Evolutionary conservation across 179 eudicot genomes (phyloP).

Genomic region (Amaranthus tricolor): DNA sequence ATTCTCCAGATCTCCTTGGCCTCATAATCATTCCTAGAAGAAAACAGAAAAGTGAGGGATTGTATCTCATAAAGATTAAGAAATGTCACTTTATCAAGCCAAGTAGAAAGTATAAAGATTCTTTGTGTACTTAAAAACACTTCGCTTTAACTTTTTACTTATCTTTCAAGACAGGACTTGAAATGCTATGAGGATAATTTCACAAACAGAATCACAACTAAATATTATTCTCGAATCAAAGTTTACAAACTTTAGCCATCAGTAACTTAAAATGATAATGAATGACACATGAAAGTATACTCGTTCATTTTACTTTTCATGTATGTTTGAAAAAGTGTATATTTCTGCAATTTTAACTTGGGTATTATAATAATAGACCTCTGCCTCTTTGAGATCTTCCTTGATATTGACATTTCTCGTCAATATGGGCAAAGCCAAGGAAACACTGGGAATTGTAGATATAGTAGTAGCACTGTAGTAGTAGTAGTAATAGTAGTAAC

Average conservation of each 20-base stretch:
- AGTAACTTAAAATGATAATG: not conserved
- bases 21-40: slow-evolving; percentile 21
- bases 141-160: not conserved
- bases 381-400: too few species aligned
- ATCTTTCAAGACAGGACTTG: not conserved
- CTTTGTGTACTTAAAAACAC: not conserved
- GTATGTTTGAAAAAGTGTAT: not conserved
- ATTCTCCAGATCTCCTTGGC: slow-evolving; percentile 10
- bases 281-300: not conserved
- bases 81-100: not conserved
- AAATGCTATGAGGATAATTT: not conserved
- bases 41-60: not conserved
- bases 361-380: not conserved
- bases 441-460: too few species aligned
- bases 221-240: not conserved
- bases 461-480: too few species aligned
- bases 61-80: not conserved
- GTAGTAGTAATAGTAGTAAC: too few species aligned
- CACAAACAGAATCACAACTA: not conserved
- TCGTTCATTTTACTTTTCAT: not conserved
- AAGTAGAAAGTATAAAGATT: not conserved
- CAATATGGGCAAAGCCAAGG: too few species aligned
- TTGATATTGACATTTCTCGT: too few species aligned
- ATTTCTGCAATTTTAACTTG: not conserved
- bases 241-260: not conserved